These are phyloP conservation scores for Botryosphaeria dothidea DNA, from an alignment of 2,329 filamentous ascomycete species.

Conservation along the genomic window DNA sequence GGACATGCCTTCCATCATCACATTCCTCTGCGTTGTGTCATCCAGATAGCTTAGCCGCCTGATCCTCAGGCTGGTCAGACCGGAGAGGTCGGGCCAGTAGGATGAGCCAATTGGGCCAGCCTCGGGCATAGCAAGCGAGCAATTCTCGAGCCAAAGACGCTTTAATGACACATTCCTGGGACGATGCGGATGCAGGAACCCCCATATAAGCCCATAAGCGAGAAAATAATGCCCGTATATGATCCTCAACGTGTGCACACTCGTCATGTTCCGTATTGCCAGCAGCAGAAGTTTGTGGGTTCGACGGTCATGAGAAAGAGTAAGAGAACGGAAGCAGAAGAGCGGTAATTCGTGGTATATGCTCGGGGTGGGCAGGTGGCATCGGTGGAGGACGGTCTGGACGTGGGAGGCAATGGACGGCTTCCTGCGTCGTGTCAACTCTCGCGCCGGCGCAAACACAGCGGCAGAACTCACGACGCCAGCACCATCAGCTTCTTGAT, in stretches of 20 bases:
- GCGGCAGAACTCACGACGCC: slow-evolving; percentile 32
- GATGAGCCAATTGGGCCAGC: slow-evolving; percentile 21
- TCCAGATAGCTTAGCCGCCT: slow-evolving; percentile 7
- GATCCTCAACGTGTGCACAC: slow-evolving; percentile 46
- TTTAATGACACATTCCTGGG: slow-evolving; percentile 34
- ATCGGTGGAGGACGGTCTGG: slow-evolving; percentile 46
- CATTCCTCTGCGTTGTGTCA: background rate
- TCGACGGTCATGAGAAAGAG: slow-evolving; percentile 42
- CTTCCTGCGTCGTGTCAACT: slow-evolving; percentile 32
- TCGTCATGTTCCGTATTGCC: slow-evolving; percentile 43
- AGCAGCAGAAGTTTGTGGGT: slow-evolving; percentile 41
- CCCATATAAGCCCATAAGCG: slow-evolving; percentile 40
- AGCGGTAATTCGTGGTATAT: slow-evolving; percentile 46
- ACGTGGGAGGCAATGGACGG: slow-evolving; percentile 45
- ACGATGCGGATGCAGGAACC: slow-evolving; percentile 39
- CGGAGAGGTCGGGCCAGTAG: slow-evolving; percentile 28
- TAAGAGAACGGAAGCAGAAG: slow-evolving; percentile 40
- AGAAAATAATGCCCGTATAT: slow-evolving; percentile 46
- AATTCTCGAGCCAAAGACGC: slow-evolving; percentile 50
- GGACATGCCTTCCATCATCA: background rate
- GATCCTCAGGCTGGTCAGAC: slow-evolving; percentile 42
- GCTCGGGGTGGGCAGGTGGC: slow-evolving; percentile 47
- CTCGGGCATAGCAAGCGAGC: slow-evolving; percentile 32
- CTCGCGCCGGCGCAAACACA: background rate
- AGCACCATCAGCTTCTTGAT: slow-evolving; percentile 45